These are phyloP conservation scores for Cystobasidium ongulense DNA, from an alignment of 768 basidiomycete genomes.

Conservation along the genomic window DNA sequence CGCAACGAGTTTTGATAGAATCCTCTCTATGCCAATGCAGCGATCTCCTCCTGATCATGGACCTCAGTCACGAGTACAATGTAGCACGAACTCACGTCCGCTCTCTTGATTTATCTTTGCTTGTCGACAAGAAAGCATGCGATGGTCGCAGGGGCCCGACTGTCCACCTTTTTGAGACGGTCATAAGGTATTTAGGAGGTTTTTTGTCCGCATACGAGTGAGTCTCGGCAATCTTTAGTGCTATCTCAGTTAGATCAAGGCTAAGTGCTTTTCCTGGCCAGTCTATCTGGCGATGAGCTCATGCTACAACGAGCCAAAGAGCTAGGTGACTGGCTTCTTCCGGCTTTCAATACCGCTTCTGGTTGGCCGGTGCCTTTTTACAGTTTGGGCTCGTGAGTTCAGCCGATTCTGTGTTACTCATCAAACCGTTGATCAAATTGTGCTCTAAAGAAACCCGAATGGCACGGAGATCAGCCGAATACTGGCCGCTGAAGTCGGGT, in stretches of 20 bases:
- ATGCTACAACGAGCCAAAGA: slow-evolving; percentile 48
- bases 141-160: slow-evolving; percentile 11
- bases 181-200: slow-evolving; percentile 49
- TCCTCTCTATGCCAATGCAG: not conserved
- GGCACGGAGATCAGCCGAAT: not conserved
- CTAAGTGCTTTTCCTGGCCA: not conserved
- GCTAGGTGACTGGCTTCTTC: slow-evolving; percentile 45
- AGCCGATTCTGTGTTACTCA: not conserved
- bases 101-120: slow-evolving; percentile 40
- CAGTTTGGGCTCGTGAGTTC: slow-evolving; percentile 41
- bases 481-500: slow-evolving; percentile 46
- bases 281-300: slow-evolving; percentile 46
- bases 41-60: slow-evolving; percentile 42
- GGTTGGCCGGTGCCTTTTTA: slow-evolving; percentile 45
- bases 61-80: slow-evolving; percentile 42
- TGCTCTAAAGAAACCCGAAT: not conserved
- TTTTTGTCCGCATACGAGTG: slow-evolving; percentile 47
- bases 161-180: slow-evolving; percentile 47
- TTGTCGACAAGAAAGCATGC: slow-evolving; percentile 15
- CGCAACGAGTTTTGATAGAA: not conserved
- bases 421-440: not conserved
- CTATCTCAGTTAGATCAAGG: not conserved
- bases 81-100: slow-evolving; percentile 43
- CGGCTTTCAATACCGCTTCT: slow-evolving; percentile 45
- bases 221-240: not conserved